Conservation (phyloP, 1,139 yeast species). For the Pichia sp. region DNA sequence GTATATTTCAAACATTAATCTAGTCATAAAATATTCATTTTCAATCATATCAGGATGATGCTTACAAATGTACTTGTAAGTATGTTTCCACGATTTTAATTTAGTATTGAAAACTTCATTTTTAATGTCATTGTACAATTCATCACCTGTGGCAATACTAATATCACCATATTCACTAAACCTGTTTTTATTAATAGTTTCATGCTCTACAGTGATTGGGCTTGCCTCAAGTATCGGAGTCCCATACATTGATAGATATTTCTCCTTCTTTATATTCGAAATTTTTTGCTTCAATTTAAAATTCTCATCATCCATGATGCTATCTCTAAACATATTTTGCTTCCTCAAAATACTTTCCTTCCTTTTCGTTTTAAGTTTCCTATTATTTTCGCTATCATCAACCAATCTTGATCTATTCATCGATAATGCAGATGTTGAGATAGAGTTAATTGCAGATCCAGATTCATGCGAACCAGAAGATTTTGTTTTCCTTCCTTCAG, state of each 20-base stretch:
- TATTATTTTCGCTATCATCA: not conserved
- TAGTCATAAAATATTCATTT: slow-evolving; percentile 19
- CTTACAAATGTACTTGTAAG: slow-evolving; percentile 10
- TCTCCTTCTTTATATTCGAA: not conserved
- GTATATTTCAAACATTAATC: slow-evolving; percentile 26
- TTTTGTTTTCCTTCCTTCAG: not conserved
- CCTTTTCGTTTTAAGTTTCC: slow-evolving; percentile 8
- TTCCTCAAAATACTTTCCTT: slow-evolving; percentile 8
- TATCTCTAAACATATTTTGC: slow-evolving; percentile 1
- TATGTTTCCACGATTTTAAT: slow-evolving; percentile 15
- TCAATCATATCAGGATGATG: slow-evolving; percentile 18
- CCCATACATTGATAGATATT: slow-evolving; percentile 7
- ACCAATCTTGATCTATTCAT: not conserved
- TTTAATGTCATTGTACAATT: slow-evolving; percentile 17
- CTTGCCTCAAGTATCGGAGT: slow-evolving; percentile 5
- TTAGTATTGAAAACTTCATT: slow-evolving; percentile 14
- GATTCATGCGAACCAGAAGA: slow-evolving; percentile 1
- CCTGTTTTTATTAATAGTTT: slow-evolving; percentile 7
- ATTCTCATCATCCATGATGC: not conserved
- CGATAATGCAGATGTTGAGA: slow-evolving; percentile 6
- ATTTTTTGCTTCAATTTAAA: not conserved
- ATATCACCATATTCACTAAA: slow-evolving; percentile 22
- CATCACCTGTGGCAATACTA: slow-evolving; percentile 23
- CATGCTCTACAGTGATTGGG: not conserved
- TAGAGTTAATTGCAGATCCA: not conserved